Evolutionary conservation across 164 flowering plant genomes (phyloP), one percentile per base, ranked within the genome.

Genomic region (Taxillus chinensis): DNA sequence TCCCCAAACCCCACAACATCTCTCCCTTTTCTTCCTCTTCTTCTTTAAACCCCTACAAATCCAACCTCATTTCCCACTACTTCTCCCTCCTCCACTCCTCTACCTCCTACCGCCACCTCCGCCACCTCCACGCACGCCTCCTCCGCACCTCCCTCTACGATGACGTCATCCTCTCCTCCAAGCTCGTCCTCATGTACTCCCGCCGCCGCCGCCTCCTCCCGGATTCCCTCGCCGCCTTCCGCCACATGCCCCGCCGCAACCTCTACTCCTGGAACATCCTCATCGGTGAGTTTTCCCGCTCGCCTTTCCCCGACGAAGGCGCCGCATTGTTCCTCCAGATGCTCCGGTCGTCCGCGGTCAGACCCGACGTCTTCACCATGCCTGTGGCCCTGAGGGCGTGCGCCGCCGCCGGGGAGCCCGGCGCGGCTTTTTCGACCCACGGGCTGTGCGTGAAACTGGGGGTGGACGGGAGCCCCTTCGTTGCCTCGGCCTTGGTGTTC

Each of bases 361-460:
- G 39, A 37, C 57, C 57, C 57, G 39, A 54, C 10, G 39, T 17
- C 39, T 54, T 54, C 39, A 54, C 57, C 3, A 54, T 71, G 39
- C 78, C 80, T 3, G 68, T 74, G 52, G 75, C 74, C 69, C 58
- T 74, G 41, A 65, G 75, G 43, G 77, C 73, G n/a, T 77, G 71
- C 50, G 64, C 71, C 16, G 61, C 62, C 8, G 60, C 68, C 4
- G 46, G 62, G 53, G 55, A 64, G 12, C 41, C 52, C 3, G 60
- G 51, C 16, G 3, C 55, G 0, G 76, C 74, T 4, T 39, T 42
- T 61, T 64, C 61, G 9, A n/a, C 70, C n/a, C 79, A 76, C 64
- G 82, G 76, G 53, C 56, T 71, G 73, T 61, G 76, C 56, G n/a
- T 74, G 50, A 64, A 68, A 38, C 40, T 68, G 71, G 79, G 79